Base-by-base conservation (phyloP, 2,329 filamentous ascomycete species). In the Sporothrix phasma region DNA sequence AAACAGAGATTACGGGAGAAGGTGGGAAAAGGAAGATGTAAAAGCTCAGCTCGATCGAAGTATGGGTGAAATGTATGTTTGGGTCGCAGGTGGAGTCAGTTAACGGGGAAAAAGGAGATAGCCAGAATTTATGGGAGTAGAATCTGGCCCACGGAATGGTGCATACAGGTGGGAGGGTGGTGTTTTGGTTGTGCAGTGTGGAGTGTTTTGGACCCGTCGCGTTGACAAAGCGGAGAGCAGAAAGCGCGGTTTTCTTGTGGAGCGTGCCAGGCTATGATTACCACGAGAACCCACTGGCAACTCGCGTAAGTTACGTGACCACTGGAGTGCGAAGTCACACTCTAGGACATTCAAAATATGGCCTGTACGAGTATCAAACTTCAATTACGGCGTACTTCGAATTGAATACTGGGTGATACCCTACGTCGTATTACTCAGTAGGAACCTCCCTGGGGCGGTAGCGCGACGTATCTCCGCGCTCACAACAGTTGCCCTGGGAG, bases 31-130 rank as follows among this genome's bases (percentile, higher is more conserved):
- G 15, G 34, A 49, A 45, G 37, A 22, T 17, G 47, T 39, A 51
- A 29, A 37, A 31, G 45, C 19, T 49, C 22, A 49, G 37, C 17
- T 45, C 8, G 17, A 39, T 31, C 37, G 15, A 7, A 58, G 39
- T 26, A 19, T 29, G 56, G 24, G 24, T 19, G 26, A 29, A 67
- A 64, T 62, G 46, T 39, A 65, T 62, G 65, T 61, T 63, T 66
- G 66, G 68, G 68, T 66, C 65, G 69, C 65, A 3, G 29, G 56
- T 60, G 65, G 63, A 54, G 65, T 19, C 19, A 19, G 39, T 45
- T 5, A 45, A 41, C 59, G 17, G 39, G 47, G 56, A 43, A 22
- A 61, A 49, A 49, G 54, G 49, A 53, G 39, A 7, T 17, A 31
- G 5, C 22, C n/a, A 47, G 46, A 26, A 47, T 47, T 47, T 11